Evolutionary conservation across 2,329 filamentous ascomycete species (phyloP), one percentile per base, ranked within the genome.

Genomic region (Emericellopsis cladophorae): DNA sequence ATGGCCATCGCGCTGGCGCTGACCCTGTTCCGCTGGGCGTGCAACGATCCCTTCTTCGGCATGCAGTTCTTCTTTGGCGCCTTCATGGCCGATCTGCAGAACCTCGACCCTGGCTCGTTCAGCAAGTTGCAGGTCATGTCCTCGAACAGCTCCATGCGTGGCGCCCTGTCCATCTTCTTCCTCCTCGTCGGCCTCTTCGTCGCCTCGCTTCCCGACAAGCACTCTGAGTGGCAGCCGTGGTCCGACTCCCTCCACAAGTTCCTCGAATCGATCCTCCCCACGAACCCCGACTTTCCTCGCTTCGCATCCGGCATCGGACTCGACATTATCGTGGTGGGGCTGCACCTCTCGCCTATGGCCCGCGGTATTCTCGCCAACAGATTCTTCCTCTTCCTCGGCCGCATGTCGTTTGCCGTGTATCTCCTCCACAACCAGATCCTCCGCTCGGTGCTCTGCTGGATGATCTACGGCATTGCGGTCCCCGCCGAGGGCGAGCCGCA

Each of bases 381-480:
- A 26, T 64, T 67, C 41, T 67, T 81, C 35, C 64, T 76, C 36
- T 81, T 75, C 68, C 67, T 81, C 11, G 77, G 77, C 36, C 73
- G 72, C 50, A 70, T 79, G 57, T 76, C 72, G 36, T 80, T 80
- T 49, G 74, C 76, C 1, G 72, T 81, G 12, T 81, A 81, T 49
- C 65, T 81, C 7, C 58, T 81, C 16, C 77, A 81, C 55, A 77
- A 76, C 34, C 68, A 71, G 1, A 61, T 81, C 24, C 67, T 80
- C 48, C 70, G 76, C 42, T 72, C 68, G 21, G 54, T 79, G 7
- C 61, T 81, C 12, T 70, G 72, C 22, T 80, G 74, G 72, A 66
- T 80, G 61, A 58, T 78, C 11, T 80, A 69, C 45, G 65, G 70
- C 14, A 55, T 68, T 36, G 50, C 49, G 37, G 49, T 57, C 2